These are phyloP conservation scores for Sutorius australiensis DNA, from an alignment of 768 basidiomycete species.

Conservation along the genomic window DNA sequence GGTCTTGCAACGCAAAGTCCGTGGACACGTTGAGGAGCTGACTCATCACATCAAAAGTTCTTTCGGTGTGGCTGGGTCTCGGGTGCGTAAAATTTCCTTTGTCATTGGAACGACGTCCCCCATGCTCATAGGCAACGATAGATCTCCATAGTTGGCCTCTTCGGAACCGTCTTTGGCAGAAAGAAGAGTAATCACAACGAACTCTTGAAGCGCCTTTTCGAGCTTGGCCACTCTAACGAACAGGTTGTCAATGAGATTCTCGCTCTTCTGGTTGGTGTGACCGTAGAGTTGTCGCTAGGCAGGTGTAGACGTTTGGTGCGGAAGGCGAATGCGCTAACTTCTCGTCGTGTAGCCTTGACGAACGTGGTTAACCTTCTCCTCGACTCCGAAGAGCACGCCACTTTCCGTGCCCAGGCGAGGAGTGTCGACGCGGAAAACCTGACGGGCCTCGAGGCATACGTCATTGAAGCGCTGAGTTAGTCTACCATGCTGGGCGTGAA, in stretches of 20 bases:
- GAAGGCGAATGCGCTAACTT: not conserved
- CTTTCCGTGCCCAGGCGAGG: constrained; percentile 35
- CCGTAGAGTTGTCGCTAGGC: constrained; percentile 71
- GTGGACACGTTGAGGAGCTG: constrained; percentile 50
- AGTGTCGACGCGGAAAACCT: constrained; percentile 34
- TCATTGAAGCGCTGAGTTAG: constrained; percentile 68
- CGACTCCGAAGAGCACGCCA: constrained; percentile 41
- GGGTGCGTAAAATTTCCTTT: constrained; percentile 33
- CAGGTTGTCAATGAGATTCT: constrained; percentile 66
- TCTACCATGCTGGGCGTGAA: constrained; percentile 9
- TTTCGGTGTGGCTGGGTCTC: constrained; percentile 40
- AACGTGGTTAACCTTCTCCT: constrained; percentile 66
- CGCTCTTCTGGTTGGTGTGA: constrained; percentile 63
- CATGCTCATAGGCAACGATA: constrained; percentile 5
- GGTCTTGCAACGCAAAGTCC: constrained; percentile 49
- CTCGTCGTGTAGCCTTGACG: constrained; percentile 45
- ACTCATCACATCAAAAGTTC: constrained; percentile 52
- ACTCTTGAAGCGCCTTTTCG: constrained; percentile 54
- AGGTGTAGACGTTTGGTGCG: constrained; percentile 9
- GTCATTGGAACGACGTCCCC: not conserved
- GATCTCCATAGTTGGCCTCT: constrained; percentile 37
- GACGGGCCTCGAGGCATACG: constrained; percentile 48
- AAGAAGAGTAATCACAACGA: constrained; percentile 41
- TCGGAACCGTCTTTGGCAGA: constrained; percentile 49
- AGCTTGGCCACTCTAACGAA: constrained; percentile 53